Evolutionary conservation across 140 eudicot species (phyloP).

Genomic region (Anethum foeniculum): DNA sequence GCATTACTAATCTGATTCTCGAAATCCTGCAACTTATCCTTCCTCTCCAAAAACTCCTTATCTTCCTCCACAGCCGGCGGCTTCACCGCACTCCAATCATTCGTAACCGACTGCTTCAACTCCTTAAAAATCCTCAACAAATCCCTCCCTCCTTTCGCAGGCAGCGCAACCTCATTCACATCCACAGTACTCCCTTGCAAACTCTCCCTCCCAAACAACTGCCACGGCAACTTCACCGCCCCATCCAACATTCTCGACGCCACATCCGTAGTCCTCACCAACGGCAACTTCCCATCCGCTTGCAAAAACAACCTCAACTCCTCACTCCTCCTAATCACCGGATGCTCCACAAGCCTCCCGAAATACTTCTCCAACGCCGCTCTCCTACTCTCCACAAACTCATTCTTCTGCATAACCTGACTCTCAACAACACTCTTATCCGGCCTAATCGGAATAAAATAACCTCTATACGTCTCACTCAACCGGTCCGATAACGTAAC

Average conservation of each 20-base stretch:
- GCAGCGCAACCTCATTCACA: conserved; percentile 51
- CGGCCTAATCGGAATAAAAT: conserved; percentile 70
- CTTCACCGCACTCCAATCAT: conserved; percentile 77
- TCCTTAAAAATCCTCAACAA: conserved; percentile 66
- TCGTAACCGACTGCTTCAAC: conserved; percentile 78
- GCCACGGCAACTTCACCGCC: conserved; percentile 67
- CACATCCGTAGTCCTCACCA: conserved; percentile 32
- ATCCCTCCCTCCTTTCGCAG: conserved; percentile 77
- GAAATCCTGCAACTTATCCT: conserved; percentile 54
- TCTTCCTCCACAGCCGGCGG: conserved; percentile 73
- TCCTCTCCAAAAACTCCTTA: conserved; percentile 70
- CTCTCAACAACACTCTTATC: conserved; percentile 88
- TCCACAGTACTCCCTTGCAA: conserved; percentile 24
- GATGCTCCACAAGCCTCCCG: conserved; percentile 61
- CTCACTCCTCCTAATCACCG: conserved; percentile 62
- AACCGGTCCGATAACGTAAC: conserved; percentile 72
- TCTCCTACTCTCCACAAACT: conserved; percentile 78
- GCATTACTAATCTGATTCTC: conserved; percentile 62
- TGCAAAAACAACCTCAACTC: conserved; percentile 66
- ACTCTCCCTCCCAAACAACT: conserved; percentile 43
- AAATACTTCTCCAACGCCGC: conserved; percentile 68
- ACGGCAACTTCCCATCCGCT: conserved; percentile 48
- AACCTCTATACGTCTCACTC: conserved; percentile 54
- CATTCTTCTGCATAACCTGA: conserved; percentile 66
- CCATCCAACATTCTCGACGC: conserved; percentile 55